Evolutionary conservation across 148 eudicot species (phyloP).

Genomic region (Bassia scoparia): DNA sequence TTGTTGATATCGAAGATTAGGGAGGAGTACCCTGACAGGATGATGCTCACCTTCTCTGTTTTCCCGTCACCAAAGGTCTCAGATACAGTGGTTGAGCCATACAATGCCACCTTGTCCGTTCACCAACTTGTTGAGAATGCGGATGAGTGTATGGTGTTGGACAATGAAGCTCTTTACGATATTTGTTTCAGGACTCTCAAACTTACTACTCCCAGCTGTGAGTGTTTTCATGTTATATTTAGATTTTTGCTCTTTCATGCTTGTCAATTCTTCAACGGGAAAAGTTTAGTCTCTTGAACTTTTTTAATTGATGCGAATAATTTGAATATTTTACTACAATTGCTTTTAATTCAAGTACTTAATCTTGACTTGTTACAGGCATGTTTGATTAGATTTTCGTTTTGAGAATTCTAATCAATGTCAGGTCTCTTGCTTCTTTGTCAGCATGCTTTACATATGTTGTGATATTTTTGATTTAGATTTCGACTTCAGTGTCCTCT

Average conservation of each 20-base stretch:
- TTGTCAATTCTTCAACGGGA: not conserved
- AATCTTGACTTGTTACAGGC: not conserved
- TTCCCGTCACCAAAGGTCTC: constrained; percentile 60
- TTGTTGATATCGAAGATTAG: constrained; percentile 63
- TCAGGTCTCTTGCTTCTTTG: too few species aligned
- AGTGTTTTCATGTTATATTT: constrained; percentile 24
- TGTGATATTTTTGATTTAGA: too few species aligned
- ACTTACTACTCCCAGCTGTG: constrained; percentile 74
- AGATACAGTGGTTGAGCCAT: constrained; percentile 74
- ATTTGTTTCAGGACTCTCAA: constrained; percentile 64
- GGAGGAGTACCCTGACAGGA: constrained; percentile 70
- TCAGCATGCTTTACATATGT: too few species aligned
- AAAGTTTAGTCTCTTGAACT: not conserved
- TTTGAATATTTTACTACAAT: not conserved
- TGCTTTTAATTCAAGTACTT: not conserved
- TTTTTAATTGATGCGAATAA: too few species aligned
- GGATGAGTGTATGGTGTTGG: constrained; percentile 63
- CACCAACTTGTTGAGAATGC: constrained; percentile 84
- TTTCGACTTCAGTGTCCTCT: too few species aligned
- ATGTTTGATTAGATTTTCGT: not conserved
- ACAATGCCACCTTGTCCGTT: constrained; percentile 70
- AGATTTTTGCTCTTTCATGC: not conserved
- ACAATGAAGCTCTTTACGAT: constrained; percentile 61
- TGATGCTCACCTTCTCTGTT: constrained; percentile 52
- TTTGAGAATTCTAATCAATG: too few species aligned